Evolutionary conservation across 179 eudicot genomes (phyloP).

Genomic region (Sideroxylon spinosum): DNA sequence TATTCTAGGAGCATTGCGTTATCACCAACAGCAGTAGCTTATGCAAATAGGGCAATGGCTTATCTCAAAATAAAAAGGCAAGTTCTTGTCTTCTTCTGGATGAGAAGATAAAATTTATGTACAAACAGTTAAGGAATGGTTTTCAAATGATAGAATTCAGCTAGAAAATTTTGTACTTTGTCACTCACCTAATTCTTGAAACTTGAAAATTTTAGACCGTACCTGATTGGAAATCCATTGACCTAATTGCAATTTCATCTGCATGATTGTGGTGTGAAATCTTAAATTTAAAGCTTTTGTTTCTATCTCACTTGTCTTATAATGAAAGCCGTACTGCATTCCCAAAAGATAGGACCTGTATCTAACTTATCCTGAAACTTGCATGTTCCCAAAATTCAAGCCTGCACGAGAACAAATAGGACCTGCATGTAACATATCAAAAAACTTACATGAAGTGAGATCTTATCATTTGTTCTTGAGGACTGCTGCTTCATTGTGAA

Average conservation of each 20-base stretch:
- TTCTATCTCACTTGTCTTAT: background rate
- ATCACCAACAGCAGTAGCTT: constrained; percentile 91
- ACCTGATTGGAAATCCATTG: background rate
- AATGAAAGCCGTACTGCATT: background rate
- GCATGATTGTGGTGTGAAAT: background rate
- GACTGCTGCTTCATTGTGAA: background rate
- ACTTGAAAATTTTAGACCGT: background rate
- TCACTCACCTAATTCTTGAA: background rate
- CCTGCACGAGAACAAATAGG: background rate
- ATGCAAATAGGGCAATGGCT: constrained; percentile 98
- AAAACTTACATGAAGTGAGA: background rate
- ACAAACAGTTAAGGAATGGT: background rate
- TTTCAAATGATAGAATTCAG: background rate
- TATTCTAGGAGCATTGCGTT: constrained; percentile 93
- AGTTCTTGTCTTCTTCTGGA: constrained; percentile 15
- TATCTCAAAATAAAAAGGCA: constrained; percentile 81
- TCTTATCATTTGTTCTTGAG: background rate
- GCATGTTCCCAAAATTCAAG: too few species aligned
- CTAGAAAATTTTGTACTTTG: background rate
- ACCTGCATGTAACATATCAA: background rate
- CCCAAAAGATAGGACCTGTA: background rate
- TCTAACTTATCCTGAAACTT: background rate
- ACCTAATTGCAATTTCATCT: background rate
- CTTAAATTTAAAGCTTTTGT: background rate
- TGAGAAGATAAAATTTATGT: background rate